A percentile compares a stretch with the other conserved stretches of the same genome.
Conservation (phyloP, 129 eudicot species). For the Tagetes patula region DNA sequence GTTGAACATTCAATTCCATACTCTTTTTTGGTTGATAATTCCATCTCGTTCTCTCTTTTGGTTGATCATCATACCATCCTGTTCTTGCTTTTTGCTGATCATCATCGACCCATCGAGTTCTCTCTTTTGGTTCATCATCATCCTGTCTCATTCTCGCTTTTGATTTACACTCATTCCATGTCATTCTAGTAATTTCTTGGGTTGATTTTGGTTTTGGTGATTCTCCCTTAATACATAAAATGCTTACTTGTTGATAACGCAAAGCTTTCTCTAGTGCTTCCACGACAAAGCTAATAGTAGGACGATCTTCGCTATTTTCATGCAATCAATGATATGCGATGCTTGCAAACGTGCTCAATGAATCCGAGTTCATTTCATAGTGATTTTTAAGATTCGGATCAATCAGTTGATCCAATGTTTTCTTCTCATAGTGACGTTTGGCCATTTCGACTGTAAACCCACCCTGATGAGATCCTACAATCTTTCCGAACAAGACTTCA, state of each 20-base stretch:
- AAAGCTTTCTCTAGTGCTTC: slow-evolving; percentile 12
- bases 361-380: neutral
- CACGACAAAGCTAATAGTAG: slow-evolving; percentile 9
- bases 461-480: neutral
- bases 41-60: too few species aligned
- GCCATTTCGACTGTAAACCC: neutral
- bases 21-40: too few species aligned
- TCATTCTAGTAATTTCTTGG: too few species aligned
- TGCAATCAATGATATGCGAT: slow-evolving; percentile 13
- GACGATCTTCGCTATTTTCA: neutral
- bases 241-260: neutral
- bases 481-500: slow-evolving; percentile 13
- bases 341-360: neutral
- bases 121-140: too few species aligned
- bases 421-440: neutral
- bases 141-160: too few species aligned
- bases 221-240: too few species aligned
- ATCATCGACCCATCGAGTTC: too few species aligned
- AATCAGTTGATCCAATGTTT: neutral
- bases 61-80: too few species aligned
- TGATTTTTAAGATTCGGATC: neutral
- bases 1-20: too few species aligned
- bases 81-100: too few species aligned
- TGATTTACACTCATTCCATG: too few species aligned
- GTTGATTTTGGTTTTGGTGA: too few species aligned